phyloP scores from a whole-genome alignment of 345 rosid species.

The Rhodomyrtus tomentosa region DNA sequence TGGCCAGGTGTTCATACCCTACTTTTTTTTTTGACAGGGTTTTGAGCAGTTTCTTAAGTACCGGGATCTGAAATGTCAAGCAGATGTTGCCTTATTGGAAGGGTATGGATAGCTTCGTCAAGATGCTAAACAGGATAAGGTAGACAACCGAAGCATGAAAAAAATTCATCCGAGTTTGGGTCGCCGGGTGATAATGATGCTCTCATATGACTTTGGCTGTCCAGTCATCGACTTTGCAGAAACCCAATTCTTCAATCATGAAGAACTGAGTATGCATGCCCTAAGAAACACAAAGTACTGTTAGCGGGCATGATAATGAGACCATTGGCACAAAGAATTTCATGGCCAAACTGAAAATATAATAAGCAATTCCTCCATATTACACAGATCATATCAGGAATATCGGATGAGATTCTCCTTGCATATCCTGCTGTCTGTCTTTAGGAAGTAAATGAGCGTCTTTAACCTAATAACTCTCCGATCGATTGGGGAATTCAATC shows the following conservation, averaged over 20 bases:
- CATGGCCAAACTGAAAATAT: not conserved
- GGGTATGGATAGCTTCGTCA: not conserved
- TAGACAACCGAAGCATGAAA: not conserved
- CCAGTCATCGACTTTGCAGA: not conserved
- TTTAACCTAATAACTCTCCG: not conserved
- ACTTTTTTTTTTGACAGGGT: not conserved
- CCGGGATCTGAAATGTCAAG: not conserved
- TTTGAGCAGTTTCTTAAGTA: not conserved
- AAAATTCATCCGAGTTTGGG: not conserved
- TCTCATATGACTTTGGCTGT: not conserved
- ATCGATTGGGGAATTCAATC: not conserved
- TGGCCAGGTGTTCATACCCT: not conserved
- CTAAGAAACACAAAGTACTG: not conserved
- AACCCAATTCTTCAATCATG: not conserved
- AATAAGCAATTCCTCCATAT: not conserved
- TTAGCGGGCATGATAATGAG: accelerated
- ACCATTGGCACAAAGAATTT: not conserved
- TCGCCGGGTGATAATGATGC: not conserved
- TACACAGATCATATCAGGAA: not conserved
- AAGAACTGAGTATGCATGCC: not conserved
- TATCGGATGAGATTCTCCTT: not conserved
- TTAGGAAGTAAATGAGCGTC: not conserved
- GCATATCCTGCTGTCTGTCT: not conserved
- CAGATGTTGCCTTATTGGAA: not conserved
- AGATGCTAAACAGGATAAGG: not conserved